Evolutionary conservation across 169 alveolate species (phyloP).

Genomic region (Eimeria necatrix): DNA sequence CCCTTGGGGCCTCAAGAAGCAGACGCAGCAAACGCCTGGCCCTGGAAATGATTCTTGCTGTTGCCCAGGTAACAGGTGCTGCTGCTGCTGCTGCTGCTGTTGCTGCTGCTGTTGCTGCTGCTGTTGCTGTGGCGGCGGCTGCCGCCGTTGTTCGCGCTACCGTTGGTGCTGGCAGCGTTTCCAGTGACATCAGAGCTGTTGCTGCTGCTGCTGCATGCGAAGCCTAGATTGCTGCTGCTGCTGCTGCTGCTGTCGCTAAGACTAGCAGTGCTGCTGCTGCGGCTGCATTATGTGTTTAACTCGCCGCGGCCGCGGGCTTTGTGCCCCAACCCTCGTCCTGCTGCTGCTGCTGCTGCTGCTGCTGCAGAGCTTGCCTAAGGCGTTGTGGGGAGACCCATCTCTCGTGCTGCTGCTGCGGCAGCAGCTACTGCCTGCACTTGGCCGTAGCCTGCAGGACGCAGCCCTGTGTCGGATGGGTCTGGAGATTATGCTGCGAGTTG

Average conservation of each 20-base stretch:
- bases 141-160: not conserved
- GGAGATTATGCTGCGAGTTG: not conserved
- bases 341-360: no score
- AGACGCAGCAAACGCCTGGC: conserved; percentile 7
- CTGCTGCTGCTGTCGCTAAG: conserved; percentile 21
- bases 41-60: not conserved
- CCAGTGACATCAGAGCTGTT: not conserved
- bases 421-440: not conserved
- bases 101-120: conserved; percentile 37
- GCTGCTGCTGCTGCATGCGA: conserved; percentile 21
- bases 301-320: no score
- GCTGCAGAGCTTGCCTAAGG: not conserved
- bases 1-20: not conserved
- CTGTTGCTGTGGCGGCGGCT: conserved; percentile 17
- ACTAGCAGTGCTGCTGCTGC: not conserved
- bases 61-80: not conserved
- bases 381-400: not conserved
- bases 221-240: conserved; percentile 5
- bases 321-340: no score
- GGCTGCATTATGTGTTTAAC: not conserved
- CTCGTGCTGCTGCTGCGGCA: not conserved
- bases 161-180: not conserved
- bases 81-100: not conserved
- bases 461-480: not conserved
- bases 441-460: not conserved